Evolutionary conservation across 2,329 filamentous ascomycete genomes (phyloP).

Genomic region (Neopestalotiopsis sp.): DNA sequence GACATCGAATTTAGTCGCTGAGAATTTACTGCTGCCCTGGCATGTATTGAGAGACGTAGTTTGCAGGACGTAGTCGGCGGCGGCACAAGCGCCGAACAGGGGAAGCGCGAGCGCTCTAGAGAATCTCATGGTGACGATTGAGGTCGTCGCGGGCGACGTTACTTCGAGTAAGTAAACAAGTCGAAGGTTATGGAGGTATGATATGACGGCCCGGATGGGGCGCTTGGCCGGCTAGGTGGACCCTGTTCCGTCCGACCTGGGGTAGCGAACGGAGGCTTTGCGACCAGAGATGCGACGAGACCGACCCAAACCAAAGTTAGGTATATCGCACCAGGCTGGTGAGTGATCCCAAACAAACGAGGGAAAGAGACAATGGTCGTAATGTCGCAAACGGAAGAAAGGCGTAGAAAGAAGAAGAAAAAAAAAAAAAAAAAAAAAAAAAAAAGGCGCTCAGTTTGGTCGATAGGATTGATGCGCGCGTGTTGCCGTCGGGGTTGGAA

Average conservation of each 20-base stretch:
- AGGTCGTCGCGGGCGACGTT: background rate
- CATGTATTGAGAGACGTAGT: conserved; percentile 74
- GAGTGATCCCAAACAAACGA: background rate
- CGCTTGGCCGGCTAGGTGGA: background rate
- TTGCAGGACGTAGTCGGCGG: conserved; percentile 28
- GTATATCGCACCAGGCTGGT: background rate
- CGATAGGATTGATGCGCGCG: background rate
- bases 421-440: background rate
- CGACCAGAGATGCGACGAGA: background rate
- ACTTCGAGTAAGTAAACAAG: background rate
- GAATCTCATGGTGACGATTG: conserved; percentile 15
- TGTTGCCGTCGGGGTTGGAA: background rate
- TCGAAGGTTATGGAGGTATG: background rate
- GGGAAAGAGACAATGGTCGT: background rate
- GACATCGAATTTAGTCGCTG: conserved; percentile 80
- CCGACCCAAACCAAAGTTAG: background rate
- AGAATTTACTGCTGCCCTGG: conserved; percentile 77
- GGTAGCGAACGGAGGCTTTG: background rate
- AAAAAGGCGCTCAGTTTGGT: background rate
- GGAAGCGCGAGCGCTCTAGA: background rate
- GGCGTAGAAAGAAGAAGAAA: background rate
- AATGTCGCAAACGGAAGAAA: background rate
- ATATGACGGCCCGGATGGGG: background rate
- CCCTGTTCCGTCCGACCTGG: background rate
- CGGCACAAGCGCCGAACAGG: conserved; percentile 6